Evolutionary conservation across 169 alveolate genomes (phyloP).

Genomic region (Cryptosporidium muris): DNA sequence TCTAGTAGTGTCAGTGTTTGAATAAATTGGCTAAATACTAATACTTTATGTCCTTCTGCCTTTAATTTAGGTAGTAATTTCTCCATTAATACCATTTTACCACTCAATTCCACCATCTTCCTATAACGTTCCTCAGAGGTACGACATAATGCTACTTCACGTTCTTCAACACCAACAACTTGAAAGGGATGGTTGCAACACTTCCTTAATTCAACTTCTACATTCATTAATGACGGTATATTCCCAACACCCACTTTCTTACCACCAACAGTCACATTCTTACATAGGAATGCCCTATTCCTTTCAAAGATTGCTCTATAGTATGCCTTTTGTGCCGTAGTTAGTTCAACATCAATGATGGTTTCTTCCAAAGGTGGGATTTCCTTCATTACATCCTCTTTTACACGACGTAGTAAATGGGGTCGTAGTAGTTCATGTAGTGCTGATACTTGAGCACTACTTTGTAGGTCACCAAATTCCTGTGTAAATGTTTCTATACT

Average conservation of each 20-base stretch:
- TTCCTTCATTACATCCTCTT: constrained; percentile 88
- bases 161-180: constrained; percentile 88
- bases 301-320: constrained; percentile 89
- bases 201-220: constrained; percentile 91
- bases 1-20: constrained; percentile 87
- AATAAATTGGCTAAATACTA: constrained; percentile 89
- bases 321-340: constrained; percentile 83
- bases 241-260: constrained; percentile 43
- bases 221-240: constrained; percentile 83
- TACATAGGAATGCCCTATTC: constrained; percentile 77
- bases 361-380: constrained; percentile 93
- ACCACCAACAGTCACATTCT: constrained; percentile 60
- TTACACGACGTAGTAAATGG: constrained; percentile 86
- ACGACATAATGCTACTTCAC: constrained; percentile 68
- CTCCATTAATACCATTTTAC: constrained; percentile 82
- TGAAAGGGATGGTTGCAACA: constrained; percentile 94
- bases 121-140: constrained; percentile 72
- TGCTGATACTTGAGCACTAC: constrained; percentile 79
- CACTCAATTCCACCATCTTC: constrained; percentile 83
- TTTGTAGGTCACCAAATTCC: constrained; percentile 83
- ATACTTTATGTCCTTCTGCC: constrained; percentile 85
- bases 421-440: constrained; percentile 85
- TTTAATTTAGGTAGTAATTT: constrained; percentile 84
- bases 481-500: constrained; percentile 80
- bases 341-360: constrained; percentile 90